A percentile compares a stretch with the other conserved stretches of the same genome.
These are phyloP conservation scores for Candida sp. DNA, from an alignment of 1,139 yeast species.

Conservation along the genomic window DNA sequence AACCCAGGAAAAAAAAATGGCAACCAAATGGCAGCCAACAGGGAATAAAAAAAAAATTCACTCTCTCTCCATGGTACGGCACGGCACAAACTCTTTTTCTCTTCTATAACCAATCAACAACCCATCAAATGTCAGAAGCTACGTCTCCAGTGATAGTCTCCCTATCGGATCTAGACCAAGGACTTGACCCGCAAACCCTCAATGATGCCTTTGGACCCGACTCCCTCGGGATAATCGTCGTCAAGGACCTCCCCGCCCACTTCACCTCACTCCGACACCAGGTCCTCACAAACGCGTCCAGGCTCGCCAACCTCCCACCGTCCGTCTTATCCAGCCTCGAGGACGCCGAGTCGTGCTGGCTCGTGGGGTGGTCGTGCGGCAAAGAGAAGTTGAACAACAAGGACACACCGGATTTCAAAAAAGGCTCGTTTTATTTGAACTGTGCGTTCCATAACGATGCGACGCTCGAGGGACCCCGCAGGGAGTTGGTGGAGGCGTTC, in stretches of 20 bases:
- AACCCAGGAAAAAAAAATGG: background rate
- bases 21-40: background rate
- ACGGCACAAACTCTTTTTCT: background rate
- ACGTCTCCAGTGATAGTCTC: conserved; percentile 33
- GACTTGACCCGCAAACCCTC: conserved; percentile 34
- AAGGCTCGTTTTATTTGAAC: conserved; percentile 66
- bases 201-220: conserved; percentile 59
- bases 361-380: conserved; percentile 73
- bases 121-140: background rate
- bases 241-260: conserved; percentile 43
- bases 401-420: conserved; percentile 51
- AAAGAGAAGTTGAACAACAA: conserved; percentile 48
- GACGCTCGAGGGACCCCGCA: conserved; percentile 49
- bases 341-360: conserved; percentile 51
- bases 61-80: background rate
- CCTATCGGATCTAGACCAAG: conserved; percentile 34
- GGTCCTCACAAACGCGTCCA: conserved; percentile 51
- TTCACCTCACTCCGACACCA: conserved; percentile 41
- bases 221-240: conserved; percentile 59
- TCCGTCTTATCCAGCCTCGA: conserved; percentile 42
- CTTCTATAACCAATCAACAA: background rate
- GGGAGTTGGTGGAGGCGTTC: conserved; percentile 30
- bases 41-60: background rate
- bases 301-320: conserved; percentile 46
- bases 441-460: conserved; percentile 58